A percentile compares a stretch with the other conserved stretches of the same genome.
Conservation (phyloP, 164 flowering plant species). For the Taxillus chinensis region DNA sequence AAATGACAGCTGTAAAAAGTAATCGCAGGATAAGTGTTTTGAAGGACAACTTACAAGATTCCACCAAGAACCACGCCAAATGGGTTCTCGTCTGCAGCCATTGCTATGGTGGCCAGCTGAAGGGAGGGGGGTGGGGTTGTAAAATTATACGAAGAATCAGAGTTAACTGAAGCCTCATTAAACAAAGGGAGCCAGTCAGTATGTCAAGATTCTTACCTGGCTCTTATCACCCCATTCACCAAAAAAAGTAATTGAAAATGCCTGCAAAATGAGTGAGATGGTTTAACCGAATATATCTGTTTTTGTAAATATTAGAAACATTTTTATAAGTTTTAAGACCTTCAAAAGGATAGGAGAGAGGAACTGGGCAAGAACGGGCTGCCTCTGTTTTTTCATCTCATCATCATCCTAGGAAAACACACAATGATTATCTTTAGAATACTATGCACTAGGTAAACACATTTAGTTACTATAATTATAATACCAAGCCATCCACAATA, state of each 20-base stretch:
- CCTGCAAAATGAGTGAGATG: conserved; percentile 38
- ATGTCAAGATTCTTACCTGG: conserved; percentile 45
- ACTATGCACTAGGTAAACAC: neutral
- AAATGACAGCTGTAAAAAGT: no score
- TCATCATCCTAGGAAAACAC: conserved; percentile 54
- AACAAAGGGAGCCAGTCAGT: neutral
- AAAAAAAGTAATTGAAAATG: conserved; percentile 93
- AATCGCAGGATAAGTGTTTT: no score
- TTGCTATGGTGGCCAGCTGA: conserved; percentile 93
- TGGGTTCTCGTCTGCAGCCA: conserved; percentile 98
- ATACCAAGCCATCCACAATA: no score
- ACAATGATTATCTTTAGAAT: conserved; percentile 3
- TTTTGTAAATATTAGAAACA: neutral
- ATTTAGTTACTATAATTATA: no score
- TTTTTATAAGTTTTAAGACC: conserved; percentile 27
- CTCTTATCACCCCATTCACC: conserved; percentile 99
- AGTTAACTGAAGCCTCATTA: neutral
- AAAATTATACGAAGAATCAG: conserved; percentile 4
- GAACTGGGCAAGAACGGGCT: conserved; percentile 59
- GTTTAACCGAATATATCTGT: neutral
- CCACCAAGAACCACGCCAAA: conserved; percentile 98
- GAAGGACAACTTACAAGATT: conserved; percentile 46
- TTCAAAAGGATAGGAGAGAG: conserved; percentile 91
- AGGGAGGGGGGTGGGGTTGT: conserved; percentile 13
- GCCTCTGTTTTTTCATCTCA: conserved; percentile 60